Base-by-base conservation (phyloP, 495 filamentous ascomycete genomes). In the Amphirosellinia nigrospora region DNA sequence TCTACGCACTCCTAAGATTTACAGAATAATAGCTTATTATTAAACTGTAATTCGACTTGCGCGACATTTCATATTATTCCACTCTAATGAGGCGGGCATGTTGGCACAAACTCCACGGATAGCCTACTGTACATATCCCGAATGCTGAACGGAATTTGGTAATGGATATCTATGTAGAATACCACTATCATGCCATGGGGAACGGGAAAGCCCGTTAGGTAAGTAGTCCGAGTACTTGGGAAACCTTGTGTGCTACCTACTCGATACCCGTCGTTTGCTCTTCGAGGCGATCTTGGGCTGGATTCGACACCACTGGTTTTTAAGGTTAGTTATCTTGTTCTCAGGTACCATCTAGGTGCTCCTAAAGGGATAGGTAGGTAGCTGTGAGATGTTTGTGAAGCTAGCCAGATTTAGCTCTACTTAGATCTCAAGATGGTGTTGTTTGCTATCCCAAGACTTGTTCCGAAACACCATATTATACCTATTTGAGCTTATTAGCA, bases 391-490 rank as follows among this genome's bases (percentile, higher is more conserved):
- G 55, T 58, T 36, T 58, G 55, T 21, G 30, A 38, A n/a, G 16
- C 55, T 58, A 15, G 11, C 26, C 58, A n/a, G 3, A 2, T 11
- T 2, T 1, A 21, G 26, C 39, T 23, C 36, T 26, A 16, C 60
- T 63, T 46, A 13, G 60, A 28, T 45, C 60, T 63, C 60, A 26
- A 15, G 5, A n/a, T 30, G 60, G 6, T 13, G 23, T 63, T 63
- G 19, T 63, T 45, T 64, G 43, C 61, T 50, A 52, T 38, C 21
- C 26, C 11, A 21, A 21, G 21, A 36, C 45, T 48, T 43, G 61
- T 64, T 48, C 50, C 43, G 36, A 52, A 50, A 0, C 2, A 5
- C 15, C 7, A 11, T 10, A 43, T 32, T 43, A 21, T 50, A 15
- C 61, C 43, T 23, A 23, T 28, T 38, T 26, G 26, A 38, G 19